A percentile compares a stretch with the other conserved stretches of the same genome.
These are phyloP conservation scores for Coix lacrymajobi DNA, from an alignment of 176 grass and related monocot species.

Conservation along the genomic window DNA sequence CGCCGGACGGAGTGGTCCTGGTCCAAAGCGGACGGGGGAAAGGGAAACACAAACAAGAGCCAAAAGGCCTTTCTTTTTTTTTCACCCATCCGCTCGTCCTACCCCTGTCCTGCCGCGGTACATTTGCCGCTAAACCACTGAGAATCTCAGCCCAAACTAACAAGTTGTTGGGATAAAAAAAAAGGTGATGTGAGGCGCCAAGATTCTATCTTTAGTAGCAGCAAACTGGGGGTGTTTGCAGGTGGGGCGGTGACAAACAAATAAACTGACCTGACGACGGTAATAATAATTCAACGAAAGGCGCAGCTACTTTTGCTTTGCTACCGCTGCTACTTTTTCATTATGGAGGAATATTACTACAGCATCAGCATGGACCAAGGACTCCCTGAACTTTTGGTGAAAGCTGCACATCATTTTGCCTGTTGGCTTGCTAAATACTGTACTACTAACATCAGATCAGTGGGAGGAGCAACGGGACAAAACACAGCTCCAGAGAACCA, in stretches of 20 bases:
- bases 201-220: neutral
- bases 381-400: slow-evolving; percentile 20
- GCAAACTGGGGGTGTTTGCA: neutral
- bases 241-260: slow-evolving; percentile 10
- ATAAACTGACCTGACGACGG: neutral
- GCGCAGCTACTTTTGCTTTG: slow-evolving; percentile 11
- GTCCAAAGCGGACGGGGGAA: neutral
- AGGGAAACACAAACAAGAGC: slow-evolving; percentile 22
- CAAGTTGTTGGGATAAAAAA: neutral
- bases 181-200: too few relatives aligned
- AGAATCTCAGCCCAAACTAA: neutral
- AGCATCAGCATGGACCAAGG: slow-evolving; percentile 15
- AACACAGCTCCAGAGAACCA: slow-evolving; percentile 6
- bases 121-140: neutral
- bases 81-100: neutral
- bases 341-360: slow-evolving; percentile 29
- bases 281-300: slow-evolving; percentile 14
- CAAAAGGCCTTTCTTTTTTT: slow-evolving; percentile 11
- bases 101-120: neutral
- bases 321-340: slow-evolving; percentile 1
- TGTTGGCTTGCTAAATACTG: neutral
- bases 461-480: slow-evolving; percentile 27
- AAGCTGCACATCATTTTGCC: slow-evolving; percentile 38
- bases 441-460: neutral
- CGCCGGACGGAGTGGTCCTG: neutral